phyloP scores from a whole-genome alignment of 2,329 filamentous ascomycete genomes.

The Apiospora hydei region DNA sequence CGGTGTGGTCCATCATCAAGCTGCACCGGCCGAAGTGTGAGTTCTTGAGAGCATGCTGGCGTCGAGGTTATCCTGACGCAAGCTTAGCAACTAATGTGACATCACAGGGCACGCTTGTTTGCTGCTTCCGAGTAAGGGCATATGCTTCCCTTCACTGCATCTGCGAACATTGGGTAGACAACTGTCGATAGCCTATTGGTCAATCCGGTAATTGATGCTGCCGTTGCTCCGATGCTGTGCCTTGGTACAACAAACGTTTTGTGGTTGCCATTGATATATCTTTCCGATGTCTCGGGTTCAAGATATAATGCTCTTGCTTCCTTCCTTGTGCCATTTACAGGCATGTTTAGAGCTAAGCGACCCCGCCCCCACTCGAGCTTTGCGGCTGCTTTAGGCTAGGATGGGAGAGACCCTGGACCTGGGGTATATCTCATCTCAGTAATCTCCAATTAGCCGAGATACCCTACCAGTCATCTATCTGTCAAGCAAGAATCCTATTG shows the following conservation, averaged over 20 bases:
- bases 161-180: too few species aligned
- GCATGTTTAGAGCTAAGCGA: not conserved
- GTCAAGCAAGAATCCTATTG: not conserved
- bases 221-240: not conserved
- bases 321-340: too few species aligned
- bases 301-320: too few species aligned
- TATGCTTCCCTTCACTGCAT: not conserved
- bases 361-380: not conserved
- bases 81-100: not conserved
- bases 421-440: conserved; percentile 1
- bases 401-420: not conserved
- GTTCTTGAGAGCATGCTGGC: not conserved
- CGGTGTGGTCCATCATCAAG: not conserved
- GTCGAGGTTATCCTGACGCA: conserved; percentile 2
- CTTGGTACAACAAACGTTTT: not conserved
- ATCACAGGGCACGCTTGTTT: not conserved
- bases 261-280: not conserved
- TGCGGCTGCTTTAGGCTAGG: not conserved
- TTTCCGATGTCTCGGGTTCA: not conserved
- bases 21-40: not conserved
- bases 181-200: not conserved
- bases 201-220: not conserved
- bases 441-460: not conserved
- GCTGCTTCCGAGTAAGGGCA: not conserved
- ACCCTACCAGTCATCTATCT: not conserved